Conservation (phyloP, 2,329 filamentous ascomycete species). For the Chaetomiaceae sp. region DNA sequence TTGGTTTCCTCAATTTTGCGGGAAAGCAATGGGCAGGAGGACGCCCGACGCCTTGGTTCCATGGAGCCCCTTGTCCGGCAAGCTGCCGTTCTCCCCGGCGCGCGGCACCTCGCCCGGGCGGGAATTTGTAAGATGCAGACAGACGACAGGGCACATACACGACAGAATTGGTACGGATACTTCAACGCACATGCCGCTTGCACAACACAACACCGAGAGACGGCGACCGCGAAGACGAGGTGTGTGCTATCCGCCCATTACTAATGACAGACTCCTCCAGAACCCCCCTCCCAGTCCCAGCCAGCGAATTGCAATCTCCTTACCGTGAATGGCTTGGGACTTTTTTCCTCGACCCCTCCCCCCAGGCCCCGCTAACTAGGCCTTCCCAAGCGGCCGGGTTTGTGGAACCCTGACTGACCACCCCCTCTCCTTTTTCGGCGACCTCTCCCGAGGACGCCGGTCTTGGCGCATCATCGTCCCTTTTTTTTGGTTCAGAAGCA, state of each 20-base stretch:
- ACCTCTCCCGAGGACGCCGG: constrained; percentile 15
- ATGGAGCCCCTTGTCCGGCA: neutral
- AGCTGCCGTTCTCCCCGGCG: neutral
- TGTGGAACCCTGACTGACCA: constrained; percentile 22
- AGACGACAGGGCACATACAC: too few species aligned
- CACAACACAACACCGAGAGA: neutral
- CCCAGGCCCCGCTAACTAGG: neutral
- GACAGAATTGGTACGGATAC: too few species aligned
- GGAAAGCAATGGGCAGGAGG: neutral
- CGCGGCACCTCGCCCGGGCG: too few species aligned
- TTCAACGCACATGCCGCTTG: neutral
- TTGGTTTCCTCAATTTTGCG: constrained; percentile 3
- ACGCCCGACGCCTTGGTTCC: neutral
- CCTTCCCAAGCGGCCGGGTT: constrained; percentile 19
- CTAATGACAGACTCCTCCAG: neutral
- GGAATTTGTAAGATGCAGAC: too few species aligned
- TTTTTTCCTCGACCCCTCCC: neutral
- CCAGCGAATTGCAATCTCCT: constrained; percentile 3
- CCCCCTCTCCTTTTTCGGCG: constrained; percentile 12
- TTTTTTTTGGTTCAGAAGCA: neutral
- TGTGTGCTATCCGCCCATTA: neutral
- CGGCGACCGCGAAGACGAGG: neutral
- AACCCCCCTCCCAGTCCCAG: neutral
- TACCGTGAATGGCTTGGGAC: neutral
- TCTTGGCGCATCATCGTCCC: neutral